Conservation (phyloP, 345 rosid genomes). For the Populus pruinosa region DNA sequence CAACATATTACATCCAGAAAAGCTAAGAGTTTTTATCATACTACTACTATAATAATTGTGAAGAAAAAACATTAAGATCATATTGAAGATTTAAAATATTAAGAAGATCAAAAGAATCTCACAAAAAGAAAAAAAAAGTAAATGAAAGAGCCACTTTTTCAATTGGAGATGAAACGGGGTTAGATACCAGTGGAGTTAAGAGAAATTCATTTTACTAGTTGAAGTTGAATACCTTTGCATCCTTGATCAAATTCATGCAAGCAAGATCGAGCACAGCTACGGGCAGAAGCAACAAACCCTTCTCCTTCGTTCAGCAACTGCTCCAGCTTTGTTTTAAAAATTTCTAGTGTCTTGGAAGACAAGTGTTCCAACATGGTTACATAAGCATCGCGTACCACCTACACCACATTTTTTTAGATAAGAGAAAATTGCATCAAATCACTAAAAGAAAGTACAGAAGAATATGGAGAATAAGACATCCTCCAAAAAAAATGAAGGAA, state of each 20-base stretch:
- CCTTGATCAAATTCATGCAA: slow-evolving; percentile 60
- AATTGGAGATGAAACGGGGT: no score
- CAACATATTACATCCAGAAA: no score
- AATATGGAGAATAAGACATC: neutral
- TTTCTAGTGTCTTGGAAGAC: slow-evolving; percentile 46
- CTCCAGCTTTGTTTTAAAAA: slow-evolving; percentile 47
- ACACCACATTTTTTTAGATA: neutral
- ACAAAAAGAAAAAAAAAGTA: no score
- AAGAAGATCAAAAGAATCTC: no score
- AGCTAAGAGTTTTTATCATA: no score
- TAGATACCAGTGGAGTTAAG: no score
- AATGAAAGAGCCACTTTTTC: no score
- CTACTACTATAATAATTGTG: no score
- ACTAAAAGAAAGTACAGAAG: neutral
- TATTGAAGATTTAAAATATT: no score
- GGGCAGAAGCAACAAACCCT: slow-evolving; percentile 66
- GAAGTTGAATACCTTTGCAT: slow-evolving; percentile 45
- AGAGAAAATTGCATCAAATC: neutral
- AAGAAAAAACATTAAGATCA: no score
- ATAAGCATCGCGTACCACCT: slow-evolving; percentile 58
- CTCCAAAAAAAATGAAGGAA: neutral
- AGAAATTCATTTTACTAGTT: neutral
- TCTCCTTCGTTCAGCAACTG: slow-evolving; percentile 49
- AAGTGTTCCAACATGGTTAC: slow-evolving; percentile 56
- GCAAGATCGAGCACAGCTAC: slow-evolving; percentile 39